Conservation (phyloP, 2,329 filamentous ascomycete genomes). For the Alternaria longipes region DNA sequence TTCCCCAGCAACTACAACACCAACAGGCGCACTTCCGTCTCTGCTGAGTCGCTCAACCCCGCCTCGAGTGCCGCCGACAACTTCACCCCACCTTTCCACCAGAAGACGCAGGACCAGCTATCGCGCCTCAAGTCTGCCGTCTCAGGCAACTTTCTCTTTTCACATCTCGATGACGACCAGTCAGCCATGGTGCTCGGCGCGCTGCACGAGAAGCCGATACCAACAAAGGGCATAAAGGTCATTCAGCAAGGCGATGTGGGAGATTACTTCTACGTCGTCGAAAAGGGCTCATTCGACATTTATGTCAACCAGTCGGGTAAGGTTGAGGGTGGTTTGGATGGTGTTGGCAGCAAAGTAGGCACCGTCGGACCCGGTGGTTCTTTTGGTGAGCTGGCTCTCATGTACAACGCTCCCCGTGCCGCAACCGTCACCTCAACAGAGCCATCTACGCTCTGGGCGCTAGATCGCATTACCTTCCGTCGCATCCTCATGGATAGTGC, state of each 20-base stretch:
- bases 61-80: slow-evolving; percentile 83
- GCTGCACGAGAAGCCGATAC: slow-evolving; percentile 92
- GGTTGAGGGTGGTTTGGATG: slow-evolving; percentile 80
- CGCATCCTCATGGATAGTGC: slow-evolving; percentile 98
- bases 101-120: slow-evolving; percentile 84
- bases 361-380: slow-evolving; percentile 87
- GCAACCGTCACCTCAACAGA: slow-evolving; percentile 91
- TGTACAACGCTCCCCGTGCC: slow-evolving; percentile 98
- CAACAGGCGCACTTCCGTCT: slow-evolving; percentile 92
- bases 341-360: slow-evolving; percentile 83
- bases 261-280: slow-evolving; percentile 97
- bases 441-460: slow-evolving; percentile 85
- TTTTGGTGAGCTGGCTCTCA: slow-evolving; percentile 94
- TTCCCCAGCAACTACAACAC: slow-evolving; percentile 95
- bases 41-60: slow-evolving; percentile 94
- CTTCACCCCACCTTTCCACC: slow-evolving; percentile 87
- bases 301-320: slow-evolving; percentile 83
- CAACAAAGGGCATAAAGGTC: slow-evolving; percentile 87
- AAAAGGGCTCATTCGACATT: slow-evolving; percentile 88
- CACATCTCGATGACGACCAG: slow-evolving; percentile 93
- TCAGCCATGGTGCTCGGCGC: slow-evolving; percentile 86
- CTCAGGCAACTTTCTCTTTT: slow-evolving; percentile 90
- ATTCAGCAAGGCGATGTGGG: slow-evolving; percentile 95
- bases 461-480: slow-evolving; percentile 95
- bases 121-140: slow-evolving; percentile 82